Evolutionary conservation across 139 green algal genomes (phyloP), one percentile per base, ranked within the genome.

Genomic region (Chlamydomonas asymmetrica): DNA sequence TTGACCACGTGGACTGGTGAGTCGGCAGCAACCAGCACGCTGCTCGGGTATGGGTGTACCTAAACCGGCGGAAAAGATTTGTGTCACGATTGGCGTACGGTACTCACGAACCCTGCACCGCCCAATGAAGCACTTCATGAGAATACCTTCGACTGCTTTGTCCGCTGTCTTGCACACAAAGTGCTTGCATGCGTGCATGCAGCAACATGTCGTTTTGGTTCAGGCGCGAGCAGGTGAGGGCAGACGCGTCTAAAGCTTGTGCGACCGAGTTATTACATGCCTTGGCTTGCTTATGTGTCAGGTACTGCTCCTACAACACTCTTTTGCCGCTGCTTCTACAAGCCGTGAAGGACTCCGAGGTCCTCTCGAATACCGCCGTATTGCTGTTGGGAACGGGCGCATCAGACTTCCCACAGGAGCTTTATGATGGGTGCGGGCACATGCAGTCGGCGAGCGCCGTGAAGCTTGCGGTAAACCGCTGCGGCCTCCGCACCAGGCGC

Each of bases 401-500:
- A 0, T 65, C 40, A 16, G 54, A 31, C 34, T 75, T 80, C 38
- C 63, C 74, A 10, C 56, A 80, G 35, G 74, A 80, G 0, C 22
- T 80, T 34, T 80, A 80, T 43, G 73, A 80, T 63, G 52, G 37
- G 73, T 79, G 10, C 10, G 54, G 6, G 54, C 54, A n/a, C 27
- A 3, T 3, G 54, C 9, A 32, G 3, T 27, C 54, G 54, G 25
- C 13, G 9, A 63, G 52, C n/a, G 6, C 32, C 56, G 20, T 39
- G 16, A 5, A 8, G 38, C 16, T 63, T 39, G 10, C 31, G 22
- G 31, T 8, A 10, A 63, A 29, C 29, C 38, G 3, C 29, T 1
- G 5, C 57, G 8, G 27, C 2, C 57, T 40, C 57, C 38, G 27
- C n/a, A 74, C 52, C 5, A 54, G 69, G 39, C 66, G 52, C 29